Evolutionary conservation across 805 yeast genomes (phyloP).

Genomic region (Danielozyma ontarioensis): DNA sequence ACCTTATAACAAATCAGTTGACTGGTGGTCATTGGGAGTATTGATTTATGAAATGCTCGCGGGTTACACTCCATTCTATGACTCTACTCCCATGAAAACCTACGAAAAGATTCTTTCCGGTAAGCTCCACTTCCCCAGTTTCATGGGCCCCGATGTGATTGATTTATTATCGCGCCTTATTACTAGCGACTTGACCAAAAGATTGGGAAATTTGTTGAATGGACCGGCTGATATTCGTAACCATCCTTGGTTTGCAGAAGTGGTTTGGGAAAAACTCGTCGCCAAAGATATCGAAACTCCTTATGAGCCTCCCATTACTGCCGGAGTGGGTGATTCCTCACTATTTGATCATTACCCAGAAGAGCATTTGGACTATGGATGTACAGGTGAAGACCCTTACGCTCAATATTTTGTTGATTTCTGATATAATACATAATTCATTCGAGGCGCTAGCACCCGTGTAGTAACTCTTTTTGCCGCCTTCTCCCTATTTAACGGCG

Average conservation of each 20-base stretch:
- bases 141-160: conserved; percentile 49
- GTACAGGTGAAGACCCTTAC: conserved; percentile 35
- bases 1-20: conserved; percentile 59
- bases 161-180: conserved; percentile 48
- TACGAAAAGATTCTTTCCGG: conserved; percentile 56
- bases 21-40: conserved; percentile 64
- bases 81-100: conserved; percentile 59
- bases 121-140: conserved; percentile 48
- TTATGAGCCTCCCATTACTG: conserved; percentile 59
- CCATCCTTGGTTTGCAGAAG: conserved; percentile 58
- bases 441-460: too few relatives aligned
- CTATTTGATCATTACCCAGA: conserved; percentile 41
- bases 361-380: conserved; percentile 37
- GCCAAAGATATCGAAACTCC: conserved; percentile 58
- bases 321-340: conserved; percentile 58
- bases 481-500: background rate
- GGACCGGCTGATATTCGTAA: conserved; percentile 53
- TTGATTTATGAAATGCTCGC: conserved; percentile 58
- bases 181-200: conserved; percentile 49
- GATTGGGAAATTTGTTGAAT: conserved; percentile 54
- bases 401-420: conserved; percentile 31
- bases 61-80: conserved; percentile 60
- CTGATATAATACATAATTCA: conserved; percentile 4
- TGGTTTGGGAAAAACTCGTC: conserved; percentile 54
- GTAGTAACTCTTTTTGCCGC: background rate